Percentiles rank a stretch among this genome's conserved stretches.
Conservation (phyloP, 164 flowering plant species). For the Nymphaea thermarum region DNA sequence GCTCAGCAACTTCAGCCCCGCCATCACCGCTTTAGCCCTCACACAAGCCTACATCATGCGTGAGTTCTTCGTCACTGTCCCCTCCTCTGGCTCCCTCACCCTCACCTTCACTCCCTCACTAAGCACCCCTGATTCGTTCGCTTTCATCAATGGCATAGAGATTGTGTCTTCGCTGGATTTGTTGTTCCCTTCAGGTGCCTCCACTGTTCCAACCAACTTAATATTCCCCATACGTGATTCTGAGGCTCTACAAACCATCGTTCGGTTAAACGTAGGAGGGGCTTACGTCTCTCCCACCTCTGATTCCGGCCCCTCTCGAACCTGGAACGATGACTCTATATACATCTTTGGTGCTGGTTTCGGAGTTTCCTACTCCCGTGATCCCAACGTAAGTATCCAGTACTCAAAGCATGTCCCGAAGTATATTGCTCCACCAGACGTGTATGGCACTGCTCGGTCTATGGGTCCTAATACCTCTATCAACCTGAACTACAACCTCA, state of each 20-base stretch:
- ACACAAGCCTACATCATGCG: constrained; percentile 51
- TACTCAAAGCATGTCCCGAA: constrained; percentile 28
- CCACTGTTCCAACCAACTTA: background rate
- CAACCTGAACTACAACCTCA: constrained; percentile 51
- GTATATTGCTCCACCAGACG: constrained; percentile 54
- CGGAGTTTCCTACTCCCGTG: constrained; percentile 42
- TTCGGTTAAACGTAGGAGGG: background rate
- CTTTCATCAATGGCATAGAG: constrained; percentile 80
- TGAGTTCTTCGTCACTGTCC: constrained; percentile 29
- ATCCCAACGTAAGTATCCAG: constrained; percentile 20
- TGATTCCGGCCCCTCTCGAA: constrained; percentile 15
- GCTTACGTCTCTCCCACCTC: constrained; percentile 5
- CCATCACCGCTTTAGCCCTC: constrained; percentile 53
- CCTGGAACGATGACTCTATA: constrained; percentile 33
- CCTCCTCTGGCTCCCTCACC: constrained; percentile 11
- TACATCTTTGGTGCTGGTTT: constrained; percentile 42
- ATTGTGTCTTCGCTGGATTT: constrained; percentile 39
- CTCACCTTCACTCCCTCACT: constrained; percentile 44
- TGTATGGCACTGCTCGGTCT: constrained; percentile 56
- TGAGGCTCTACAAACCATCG: background rate
- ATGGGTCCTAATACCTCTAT: constrained; percentile 45
- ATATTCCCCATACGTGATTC: background rate
- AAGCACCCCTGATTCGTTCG: constrained; percentile 27
- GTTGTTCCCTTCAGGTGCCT: background rate
- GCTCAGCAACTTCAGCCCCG: constrained; percentile 62